These are phyloP conservation scores for Suillus paluster DNA, from an alignment of 768 basidiomycete genomes.

Conservation along the genomic window DNA sequence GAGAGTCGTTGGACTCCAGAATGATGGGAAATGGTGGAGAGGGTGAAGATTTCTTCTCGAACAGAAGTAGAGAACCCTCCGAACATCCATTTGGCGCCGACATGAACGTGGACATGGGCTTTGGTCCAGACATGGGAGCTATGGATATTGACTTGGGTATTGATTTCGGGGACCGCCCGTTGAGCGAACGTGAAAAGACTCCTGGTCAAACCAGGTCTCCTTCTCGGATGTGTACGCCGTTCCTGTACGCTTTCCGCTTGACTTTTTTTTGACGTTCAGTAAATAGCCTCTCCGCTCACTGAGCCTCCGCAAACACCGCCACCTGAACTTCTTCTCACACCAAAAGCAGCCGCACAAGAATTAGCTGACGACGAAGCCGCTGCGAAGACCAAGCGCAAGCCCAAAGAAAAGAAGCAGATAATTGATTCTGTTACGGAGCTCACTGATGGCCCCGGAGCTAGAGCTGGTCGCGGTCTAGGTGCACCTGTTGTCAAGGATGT, in stretches of 20 bases:
- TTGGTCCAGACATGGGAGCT: conserved; percentile 52
- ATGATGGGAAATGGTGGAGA: conserved; percentile 55
- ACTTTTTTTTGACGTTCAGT: conserved; percentile 13
- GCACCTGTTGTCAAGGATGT: conserved; percentile 59
- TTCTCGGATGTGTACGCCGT: conserved; percentile 70
- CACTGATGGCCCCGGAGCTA: conserved; percentile 60
- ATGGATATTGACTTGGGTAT: conserved; percentile 73
- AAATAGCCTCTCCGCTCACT: conserved; percentile 73
- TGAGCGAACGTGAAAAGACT: conserved; percentile 52
- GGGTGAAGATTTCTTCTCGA: conserved; percentile 68
- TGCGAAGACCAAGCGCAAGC: conserved; percentile 51
- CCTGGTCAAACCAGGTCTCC: conserved; percentile 61
- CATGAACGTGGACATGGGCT: conserved; percentile 52
- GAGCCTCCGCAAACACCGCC: conserved; percentile 81
- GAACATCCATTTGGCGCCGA: conserved; percentile 68
- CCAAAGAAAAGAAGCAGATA: conserved; percentile 83
- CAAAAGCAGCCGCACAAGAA: conserved; percentile 48
- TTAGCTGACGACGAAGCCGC: conserved; percentile 44
- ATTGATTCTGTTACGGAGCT: conserved; percentile 92
- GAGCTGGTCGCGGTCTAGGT: conserved; percentile 61
- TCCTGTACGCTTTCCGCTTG: background rate
- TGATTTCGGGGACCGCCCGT: conserved; percentile 63
- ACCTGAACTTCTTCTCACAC: conserved; percentile 55
- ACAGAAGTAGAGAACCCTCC: conserved; percentile 64
- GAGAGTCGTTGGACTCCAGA: conserved; percentile 65